These are phyloP conservation scores for Salvia hispanica DNA, from an alignment of 257 asterid species.

Conservation along the genomic window DNA sequence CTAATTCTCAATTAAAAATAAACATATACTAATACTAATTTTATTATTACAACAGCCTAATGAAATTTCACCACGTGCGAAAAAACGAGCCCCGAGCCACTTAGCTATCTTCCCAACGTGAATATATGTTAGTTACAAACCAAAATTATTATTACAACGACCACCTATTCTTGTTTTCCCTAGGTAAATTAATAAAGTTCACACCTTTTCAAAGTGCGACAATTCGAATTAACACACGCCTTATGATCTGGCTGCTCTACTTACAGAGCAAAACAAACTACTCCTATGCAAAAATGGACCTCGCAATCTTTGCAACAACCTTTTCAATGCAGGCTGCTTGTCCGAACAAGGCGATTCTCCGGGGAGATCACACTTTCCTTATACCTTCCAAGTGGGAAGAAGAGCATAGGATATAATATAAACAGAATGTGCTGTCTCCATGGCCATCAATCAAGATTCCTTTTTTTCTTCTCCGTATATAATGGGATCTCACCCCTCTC, in stretches of 20 bases:
- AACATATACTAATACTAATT: no score
- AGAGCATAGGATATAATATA: constrained; percentile 58
- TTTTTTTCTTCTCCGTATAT: constrained; percentile 55
- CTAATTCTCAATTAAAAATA: not conserved
- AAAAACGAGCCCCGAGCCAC: not conserved
- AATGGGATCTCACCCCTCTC: constrained; percentile 37
- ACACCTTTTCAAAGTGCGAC: constrained; percentile 37
- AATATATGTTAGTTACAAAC: no score
- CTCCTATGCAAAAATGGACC: not conserved
- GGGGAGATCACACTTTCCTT: constrained; percentile 30
- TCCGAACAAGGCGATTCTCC: constrained; percentile 29
- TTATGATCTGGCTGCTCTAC: constrained; percentile 51
- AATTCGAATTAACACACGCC: constrained; percentile 30
- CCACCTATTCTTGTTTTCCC: not conserved
- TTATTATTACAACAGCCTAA: no score
- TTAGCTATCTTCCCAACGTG: constrained; percentile 41
- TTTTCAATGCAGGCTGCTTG: constrained; percentile 15
- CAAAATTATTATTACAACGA: no score
- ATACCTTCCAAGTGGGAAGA: constrained; percentile 62
- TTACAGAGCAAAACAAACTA: constrained; percentile 16
- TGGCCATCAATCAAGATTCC: constrained; percentile 43
- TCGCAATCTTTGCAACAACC: constrained; percentile 4
- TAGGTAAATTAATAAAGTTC: not conserved
- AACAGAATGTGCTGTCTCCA: constrained; percentile 67
- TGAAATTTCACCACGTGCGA: not conserved